Percentiles rank a stretch among this genome's conserved stretches.
These are phyloP conservation scores for Jatropha curcas DNA, from an alignment of 345 rosid genomes.

Conservation along the genomic window DNA sequence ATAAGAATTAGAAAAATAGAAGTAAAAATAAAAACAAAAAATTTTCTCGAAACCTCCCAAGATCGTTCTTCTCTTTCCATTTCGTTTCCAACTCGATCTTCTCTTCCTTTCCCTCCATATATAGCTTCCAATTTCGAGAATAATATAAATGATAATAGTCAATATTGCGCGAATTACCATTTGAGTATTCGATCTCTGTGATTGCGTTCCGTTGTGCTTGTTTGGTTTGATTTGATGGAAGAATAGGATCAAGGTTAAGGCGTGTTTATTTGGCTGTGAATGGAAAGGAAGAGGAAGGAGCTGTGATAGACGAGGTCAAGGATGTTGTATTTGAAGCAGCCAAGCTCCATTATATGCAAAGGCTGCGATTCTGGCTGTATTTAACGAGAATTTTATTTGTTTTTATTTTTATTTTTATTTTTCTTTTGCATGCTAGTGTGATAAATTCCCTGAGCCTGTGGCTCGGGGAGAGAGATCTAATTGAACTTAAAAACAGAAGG, in stretches of 20 bases:
- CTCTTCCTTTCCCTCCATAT: neutral
- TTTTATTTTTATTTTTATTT: neutral
- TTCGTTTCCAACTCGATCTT: constrained; percentile 9
- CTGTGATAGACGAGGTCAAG: constrained; percentile 20
- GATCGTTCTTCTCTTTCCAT: neutral
- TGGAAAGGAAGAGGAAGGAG: constrained; percentile 13
- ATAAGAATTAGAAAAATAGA: neutral
- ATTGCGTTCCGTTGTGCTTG: too few relatives aligned
- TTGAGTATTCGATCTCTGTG: neutral
- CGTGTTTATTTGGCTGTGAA: neutral
- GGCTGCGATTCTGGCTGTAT: constrained; percentile 28
- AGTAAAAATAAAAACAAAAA: neutral
- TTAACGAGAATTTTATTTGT: neutral
- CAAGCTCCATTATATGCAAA: constrained; percentile 54
- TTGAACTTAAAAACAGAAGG: constrained; percentile 12
- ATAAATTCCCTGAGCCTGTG: constrained; percentile 66
- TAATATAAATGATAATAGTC: neutral
- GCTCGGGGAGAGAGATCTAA: constrained; percentile 64
- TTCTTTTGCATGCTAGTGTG: constrained; percentile 48
- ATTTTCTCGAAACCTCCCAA: constrained; percentile 43
- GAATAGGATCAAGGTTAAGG: neutral
- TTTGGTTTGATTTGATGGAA: constrained; percentile 11
- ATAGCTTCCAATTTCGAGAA: neutral
- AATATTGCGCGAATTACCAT: neutral
- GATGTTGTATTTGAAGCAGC: constrained; percentile 81